Conservation (phyloP, 768 basidiomycete species). For the Dioszegia hungarica region DNA sequence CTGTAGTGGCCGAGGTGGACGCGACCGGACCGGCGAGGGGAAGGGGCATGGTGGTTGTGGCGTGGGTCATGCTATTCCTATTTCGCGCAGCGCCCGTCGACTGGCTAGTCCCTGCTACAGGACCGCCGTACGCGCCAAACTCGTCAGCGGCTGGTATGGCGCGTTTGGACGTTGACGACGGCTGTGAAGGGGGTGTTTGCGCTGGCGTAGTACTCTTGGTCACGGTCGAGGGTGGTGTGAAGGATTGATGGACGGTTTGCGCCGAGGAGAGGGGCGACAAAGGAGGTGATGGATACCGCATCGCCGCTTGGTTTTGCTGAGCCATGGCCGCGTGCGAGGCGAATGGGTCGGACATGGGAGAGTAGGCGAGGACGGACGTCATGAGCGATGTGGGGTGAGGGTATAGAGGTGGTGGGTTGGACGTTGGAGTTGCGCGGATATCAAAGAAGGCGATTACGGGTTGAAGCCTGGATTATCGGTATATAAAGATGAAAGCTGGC, state of each 20-base stretch:
- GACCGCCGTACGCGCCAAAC: slow-evolving; percentile 23
- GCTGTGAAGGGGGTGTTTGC: not conserved
- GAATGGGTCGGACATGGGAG: slow-evolving; percentile 40
- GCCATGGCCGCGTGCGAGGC: slow-evolving; percentile 16
- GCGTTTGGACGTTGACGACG: slow-evolving; percentile 5
- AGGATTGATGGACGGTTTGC: slow-evolving; percentile 6
- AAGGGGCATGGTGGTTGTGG: slow-evolving; percentile 23
- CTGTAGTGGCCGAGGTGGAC: slow-evolving; percentile 25
- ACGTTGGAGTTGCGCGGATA: not conserved
- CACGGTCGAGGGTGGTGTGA: not conserved
- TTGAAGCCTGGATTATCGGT: no score
- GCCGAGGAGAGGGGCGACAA: slow-evolving; percentile 8
- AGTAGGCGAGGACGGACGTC: slow-evolving; percentile 34
- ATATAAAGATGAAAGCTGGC: no score
- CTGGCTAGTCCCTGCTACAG: slow-evolving; percentile 15
- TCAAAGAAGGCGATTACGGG: no score
- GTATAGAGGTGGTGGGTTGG: not conserved
- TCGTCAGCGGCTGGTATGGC: slow-evolving; percentile 14
- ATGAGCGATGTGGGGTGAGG: slow-evolving; percentile 20
- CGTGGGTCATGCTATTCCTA: slow-evolving; percentile 7
- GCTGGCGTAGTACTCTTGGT: slow-evolving; percentile 6
- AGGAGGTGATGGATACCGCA: slow-evolving; percentile 21
- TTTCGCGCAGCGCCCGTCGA: slow-evolving; percentile 21
- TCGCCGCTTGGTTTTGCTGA: slow-evolving; percentile 1
- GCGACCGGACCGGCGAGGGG: slow-evolving; percentile 23